A percentile compares a stretch with the other conserved stretches of the same genome.
Evolutionary conservation across 2,329 filamentous ascomycete genomes (phyloP).

Genomic region (Ascochyta koolunga): DNA sequence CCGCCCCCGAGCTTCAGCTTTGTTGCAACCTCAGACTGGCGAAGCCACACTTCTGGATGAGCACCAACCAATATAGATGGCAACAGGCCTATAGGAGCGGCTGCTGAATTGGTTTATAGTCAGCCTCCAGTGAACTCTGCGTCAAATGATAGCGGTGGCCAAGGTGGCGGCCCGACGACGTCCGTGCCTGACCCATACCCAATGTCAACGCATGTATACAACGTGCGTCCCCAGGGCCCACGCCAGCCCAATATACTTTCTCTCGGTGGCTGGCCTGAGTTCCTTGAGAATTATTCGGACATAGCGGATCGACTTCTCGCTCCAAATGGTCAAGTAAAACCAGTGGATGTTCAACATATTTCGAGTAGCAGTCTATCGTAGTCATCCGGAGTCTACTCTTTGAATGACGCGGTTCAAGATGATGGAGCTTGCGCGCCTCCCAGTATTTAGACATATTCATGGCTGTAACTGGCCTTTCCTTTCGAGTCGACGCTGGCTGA

Average conservation of each 20-base stretch:
- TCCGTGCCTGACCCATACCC: slow-evolving; percentile 23
- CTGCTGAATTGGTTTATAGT: not conserved
- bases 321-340: too few species aligned
- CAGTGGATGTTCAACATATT: too few species aligned
- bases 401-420: not conserved
- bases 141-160: not conserved
- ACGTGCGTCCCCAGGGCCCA: slow-evolving; percentile 15
- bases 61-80: not conserved
- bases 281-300: too few species aligned
- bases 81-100: not conserved
- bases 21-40: slow-evolving; percentile 2
- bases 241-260: slow-evolving; percentile 26
- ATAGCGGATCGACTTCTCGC: too few species aligned
- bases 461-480: not conserved
- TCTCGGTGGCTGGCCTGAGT: not conserved
- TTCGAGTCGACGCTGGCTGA: not conserved
- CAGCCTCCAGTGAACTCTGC: not conserved
- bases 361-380: too few species aligned
- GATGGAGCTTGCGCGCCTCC: not conserved
- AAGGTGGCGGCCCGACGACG: slow-evolving; percentile 25
- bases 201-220: slow-evolving; percentile 16
- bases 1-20: slow-evolving; percentile 18
- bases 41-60: slow-evolving; percentile 8
- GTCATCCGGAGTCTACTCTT: not conserved
- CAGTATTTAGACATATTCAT: not conserved